A percentile compares a stretch with the other conserved stretches of the same genome.
phyloP scores from a whole-genome alignment of 768 basidiomycete species.

The Rhizopogon roseolus region DNA sequence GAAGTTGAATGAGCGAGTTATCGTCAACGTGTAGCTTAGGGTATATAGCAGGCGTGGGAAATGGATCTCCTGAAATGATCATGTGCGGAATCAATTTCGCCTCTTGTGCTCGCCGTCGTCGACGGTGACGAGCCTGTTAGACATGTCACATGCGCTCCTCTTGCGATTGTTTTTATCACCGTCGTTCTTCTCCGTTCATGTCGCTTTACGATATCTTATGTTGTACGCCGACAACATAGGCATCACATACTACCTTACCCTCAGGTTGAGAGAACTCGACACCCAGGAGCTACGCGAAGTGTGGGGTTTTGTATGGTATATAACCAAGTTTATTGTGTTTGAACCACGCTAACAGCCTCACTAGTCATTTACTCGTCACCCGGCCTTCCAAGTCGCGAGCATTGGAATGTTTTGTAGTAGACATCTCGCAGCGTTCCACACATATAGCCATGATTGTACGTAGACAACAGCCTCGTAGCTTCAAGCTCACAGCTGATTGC shows the following conservation, averaged over 20 bases:
- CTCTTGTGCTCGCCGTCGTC: slow-evolving; percentile 6
- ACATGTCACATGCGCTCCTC: slow-evolving; percentile 77
- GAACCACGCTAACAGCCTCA: slow-evolving; percentile 10
- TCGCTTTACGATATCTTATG: slow-evolving; percentile 84
- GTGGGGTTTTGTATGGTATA: slow-evolving; percentile 87
- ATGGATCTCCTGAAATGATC: not conserved
- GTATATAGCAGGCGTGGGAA: slow-evolving; percentile 9
- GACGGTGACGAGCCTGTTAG: slow-evolving; percentile 6
- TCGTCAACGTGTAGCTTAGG: slow-evolving; percentile 1
- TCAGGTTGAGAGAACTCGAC: slow-evolving; percentile 64
- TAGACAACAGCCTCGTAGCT: slow-evolving; percentile 22
- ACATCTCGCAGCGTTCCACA: slow-evolving; percentile 83
- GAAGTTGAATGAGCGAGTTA: not conserved
- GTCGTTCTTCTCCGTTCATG: slow-evolving; percentile 90
- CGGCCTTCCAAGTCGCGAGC: slow-evolving; percentile 89
- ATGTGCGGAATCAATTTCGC: slow-evolving; percentile 1
- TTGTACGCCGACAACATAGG: slow-evolving; percentile 84
- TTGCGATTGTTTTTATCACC: slow-evolving; percentile 90
- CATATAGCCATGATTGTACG: slow-evolving; percentile 94
- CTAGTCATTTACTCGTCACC: slow-evolving; percentile 90
- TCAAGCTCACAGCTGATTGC: slow-evolving; percentile 4
- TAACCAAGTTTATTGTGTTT: slow-evolving; percentile 4
- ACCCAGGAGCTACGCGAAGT: slow-evolving; percentile 73
- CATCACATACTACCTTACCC: slow-evolving; percentile 86
- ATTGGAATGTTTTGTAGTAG: slow-evolving; percentile 89